A percentile compares a stretch with the other conserved stretches of the same genome.
These are phyloP conservation scores for Tetratostichococcus sp. DNA, from an alignment of 139 green algal genomes.

Conservation along the genomic window DNA sequence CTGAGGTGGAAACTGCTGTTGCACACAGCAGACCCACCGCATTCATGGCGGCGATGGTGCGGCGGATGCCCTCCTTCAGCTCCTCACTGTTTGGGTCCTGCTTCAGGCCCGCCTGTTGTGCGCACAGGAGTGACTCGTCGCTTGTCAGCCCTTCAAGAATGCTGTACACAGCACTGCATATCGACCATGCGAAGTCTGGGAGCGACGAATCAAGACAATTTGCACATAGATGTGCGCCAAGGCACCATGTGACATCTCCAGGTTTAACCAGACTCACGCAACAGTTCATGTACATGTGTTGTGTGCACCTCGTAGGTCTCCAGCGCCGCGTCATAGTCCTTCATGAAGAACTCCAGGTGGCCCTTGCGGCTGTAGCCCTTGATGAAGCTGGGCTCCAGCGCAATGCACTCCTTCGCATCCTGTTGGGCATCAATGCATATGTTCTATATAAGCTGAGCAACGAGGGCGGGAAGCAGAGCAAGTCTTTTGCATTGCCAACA, in stretches of 20 bases:
- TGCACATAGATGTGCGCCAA: no score
- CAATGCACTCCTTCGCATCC: constrained; percentile 92
- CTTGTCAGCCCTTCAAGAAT: no score
- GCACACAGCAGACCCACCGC: no score
- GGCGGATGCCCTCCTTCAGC: constrained; percentile 84
- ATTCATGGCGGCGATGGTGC: constrained; percentile 72
- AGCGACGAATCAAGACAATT: no score
- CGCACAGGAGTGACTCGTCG: no score
- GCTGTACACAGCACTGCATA: no score
- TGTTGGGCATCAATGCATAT: constrained; percentile 52
- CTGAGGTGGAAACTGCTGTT: no score
- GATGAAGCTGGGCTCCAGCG: constrained; percentile 83
- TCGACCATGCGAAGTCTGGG: no score
- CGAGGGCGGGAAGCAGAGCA: no score
- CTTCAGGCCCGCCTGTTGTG: constrained; percentile 66
- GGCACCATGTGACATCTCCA: no score
- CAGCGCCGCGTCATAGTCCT: constrained; percentile 49
- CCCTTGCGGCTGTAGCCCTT: constrained; percentile 90
- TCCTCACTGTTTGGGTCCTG: constrained; percentile 87
- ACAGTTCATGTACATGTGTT: neutral
- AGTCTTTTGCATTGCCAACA: no score
- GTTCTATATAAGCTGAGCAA: no score
- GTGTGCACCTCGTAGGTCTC: constrained; percentile 17
- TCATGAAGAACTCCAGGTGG: constrained; percentile 95
- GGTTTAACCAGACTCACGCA: neutral